These are phyloP conservation scores for Zygoascus biomembranicola DNA, from an alignment of 805 yeast species.

Conservation along the genomic window DNA sequence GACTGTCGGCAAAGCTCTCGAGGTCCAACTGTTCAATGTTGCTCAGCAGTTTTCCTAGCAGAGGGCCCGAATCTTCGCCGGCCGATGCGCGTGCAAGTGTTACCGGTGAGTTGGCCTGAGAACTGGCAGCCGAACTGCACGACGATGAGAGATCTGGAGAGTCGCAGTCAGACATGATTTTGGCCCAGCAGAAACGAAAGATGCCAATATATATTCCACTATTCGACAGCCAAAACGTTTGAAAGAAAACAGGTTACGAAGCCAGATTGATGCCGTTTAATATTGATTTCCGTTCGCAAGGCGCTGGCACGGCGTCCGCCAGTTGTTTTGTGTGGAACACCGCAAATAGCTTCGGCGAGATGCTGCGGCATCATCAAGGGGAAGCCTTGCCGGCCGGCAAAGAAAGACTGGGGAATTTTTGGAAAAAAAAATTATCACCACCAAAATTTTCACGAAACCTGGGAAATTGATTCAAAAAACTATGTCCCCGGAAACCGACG, in stretches of 20 bases:
- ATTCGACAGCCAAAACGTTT: too few species aligned
- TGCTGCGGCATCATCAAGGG: neutral
- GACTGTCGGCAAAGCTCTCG: neutral
- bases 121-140: neutral
- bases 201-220: too few species aligned
- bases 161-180: neutral
- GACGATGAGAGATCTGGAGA: neutral
- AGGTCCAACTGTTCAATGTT: neutral
- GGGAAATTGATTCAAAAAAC: neutral
- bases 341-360: neutral
- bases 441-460: too few species aligned
- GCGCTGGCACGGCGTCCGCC: neutral
- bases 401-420: too few species aligned
- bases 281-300: neutral
- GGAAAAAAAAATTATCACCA: too few species aligned
- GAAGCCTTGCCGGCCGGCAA: too few species aligned
- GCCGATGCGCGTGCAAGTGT: neutral
- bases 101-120: neutral
- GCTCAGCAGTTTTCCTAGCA: neutral
- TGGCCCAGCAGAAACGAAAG: too few species aligned
- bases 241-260: neutral
- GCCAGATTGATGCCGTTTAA: neutral
- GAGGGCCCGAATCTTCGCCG: neutral
- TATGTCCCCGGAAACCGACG: neutral
- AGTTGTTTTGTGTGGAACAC: neutral